Evolutionary conservation across 495 filamentous ascomycete genomes (phyloP).

Genomic region (Aspergillus heteromorphus): DNA sequence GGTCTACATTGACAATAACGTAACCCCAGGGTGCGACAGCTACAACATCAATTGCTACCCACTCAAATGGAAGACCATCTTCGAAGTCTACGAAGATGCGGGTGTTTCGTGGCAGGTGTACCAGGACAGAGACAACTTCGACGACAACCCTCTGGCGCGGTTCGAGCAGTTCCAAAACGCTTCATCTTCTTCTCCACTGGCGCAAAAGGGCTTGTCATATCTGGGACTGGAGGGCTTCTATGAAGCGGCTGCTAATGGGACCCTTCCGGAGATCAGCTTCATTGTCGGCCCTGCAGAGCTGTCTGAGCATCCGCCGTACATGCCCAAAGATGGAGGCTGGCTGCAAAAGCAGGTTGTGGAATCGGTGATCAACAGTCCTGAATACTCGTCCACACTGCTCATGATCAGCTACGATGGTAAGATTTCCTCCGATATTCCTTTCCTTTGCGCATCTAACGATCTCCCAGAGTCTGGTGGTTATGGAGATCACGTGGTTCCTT

Average conservation of each 20-base stretch:
- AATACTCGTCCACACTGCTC: conserved; percentile 43
- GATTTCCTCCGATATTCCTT: neutral
- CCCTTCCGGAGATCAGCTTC: conserved; percentile 47
- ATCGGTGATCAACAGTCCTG: conserved; percentile 44
- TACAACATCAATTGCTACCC: conserved; percentile 47
- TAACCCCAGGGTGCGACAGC: conserved; percentile 46
- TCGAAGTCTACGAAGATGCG: conserved; percentile 47
- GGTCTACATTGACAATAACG: conserved; percentile 53
- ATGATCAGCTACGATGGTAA: conserved; percentile 49
- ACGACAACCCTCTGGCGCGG: conserved; percentile 51
- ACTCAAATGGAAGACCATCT: conserved; percentile 49
- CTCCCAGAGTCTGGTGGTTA: conserved; percentile 47
- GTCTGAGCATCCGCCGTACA: conserved; percentile 50
- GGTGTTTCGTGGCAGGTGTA: conserved; percentile 52
- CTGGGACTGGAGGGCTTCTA: conserved; percentile 46
- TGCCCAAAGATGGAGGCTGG: conserved; percentile 52
- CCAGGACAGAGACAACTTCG: conserved; percentile 51
- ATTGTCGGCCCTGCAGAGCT: conserved; percentile 49
- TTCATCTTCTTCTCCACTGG: conserved; percentile 26
- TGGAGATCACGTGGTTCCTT: conserved; percentile 51
- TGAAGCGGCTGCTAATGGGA: conserved; percentile 44
- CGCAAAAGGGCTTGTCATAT: conserved; percentile 41
- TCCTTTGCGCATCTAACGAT: neutral
- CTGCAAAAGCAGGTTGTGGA: conserved; percentile 50
- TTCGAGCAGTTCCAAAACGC: conserved; percentile 51